A percentile compares a stretch with the other conserved stretches of the same genome.
These are phyloP conservation scores for Trichophyton schoenleinii DNA, from an alignment of 2,329 filamentous ascomycete genomes.

Conservation along the genomic window DNA sequence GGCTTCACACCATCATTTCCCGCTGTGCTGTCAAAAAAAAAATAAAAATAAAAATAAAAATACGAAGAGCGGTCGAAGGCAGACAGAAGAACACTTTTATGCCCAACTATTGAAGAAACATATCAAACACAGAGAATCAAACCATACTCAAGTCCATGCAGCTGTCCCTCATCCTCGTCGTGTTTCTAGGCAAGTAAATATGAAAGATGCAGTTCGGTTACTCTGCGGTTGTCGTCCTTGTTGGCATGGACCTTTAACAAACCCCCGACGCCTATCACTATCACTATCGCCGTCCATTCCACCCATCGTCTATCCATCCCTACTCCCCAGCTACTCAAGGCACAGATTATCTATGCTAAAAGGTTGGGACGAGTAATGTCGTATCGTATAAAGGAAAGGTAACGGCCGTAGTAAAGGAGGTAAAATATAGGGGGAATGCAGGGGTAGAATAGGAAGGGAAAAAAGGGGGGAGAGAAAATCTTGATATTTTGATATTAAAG, in stretches of 20 bases:
- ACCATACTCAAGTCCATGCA: not conserved
- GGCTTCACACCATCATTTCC: not conserved
- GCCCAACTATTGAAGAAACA: not conserved
- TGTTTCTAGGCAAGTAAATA: not conserved
- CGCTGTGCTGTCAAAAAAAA: not conserved
- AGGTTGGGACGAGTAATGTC: not conserved
- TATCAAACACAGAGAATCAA: not conserved
- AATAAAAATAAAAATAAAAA: not conserved
- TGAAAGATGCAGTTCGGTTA: not conserved
- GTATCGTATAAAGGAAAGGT: not conserved
- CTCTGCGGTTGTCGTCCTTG: not conserved
- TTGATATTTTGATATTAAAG: conserved; percentile 7
- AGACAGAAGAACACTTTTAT: not conserved
- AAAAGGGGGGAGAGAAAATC: conserved; percentile 5
- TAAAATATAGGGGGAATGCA: not conserved
- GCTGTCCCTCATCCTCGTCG: not conserved
- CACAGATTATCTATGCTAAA: not conserved
- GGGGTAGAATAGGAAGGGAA: conserved; percentile 11
- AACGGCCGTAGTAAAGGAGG: not conserved
- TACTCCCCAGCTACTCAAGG: not conserved
- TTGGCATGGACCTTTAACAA: not conserved
- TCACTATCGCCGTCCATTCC: not conserved
- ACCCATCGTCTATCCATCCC: not conserved
- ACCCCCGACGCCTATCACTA: not conserved
- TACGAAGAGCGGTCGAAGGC: not conserved